These are phyloP conservation scores for Collybiopsis luxurians DNA, from an alignment of 768 basidiomycete genomes.

Conservation along the genomic window DNA sequence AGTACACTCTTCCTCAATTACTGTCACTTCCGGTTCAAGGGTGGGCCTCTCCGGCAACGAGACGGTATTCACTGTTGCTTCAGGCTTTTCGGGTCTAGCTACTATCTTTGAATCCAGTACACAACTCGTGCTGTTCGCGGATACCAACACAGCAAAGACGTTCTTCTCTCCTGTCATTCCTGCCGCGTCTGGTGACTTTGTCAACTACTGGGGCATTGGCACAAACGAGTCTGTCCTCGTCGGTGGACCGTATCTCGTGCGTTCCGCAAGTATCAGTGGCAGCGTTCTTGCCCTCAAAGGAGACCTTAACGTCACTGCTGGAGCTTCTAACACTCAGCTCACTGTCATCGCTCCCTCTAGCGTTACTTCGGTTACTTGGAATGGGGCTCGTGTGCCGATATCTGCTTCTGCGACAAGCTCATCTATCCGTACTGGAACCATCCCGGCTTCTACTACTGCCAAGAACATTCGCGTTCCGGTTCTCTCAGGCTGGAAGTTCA, in stretches of 20 bases:
- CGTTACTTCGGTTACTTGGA: slow-evolving; percentile 65
- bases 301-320: slow-evolving; percentile 50
- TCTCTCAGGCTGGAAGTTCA: slow-evolving; percentile 63
- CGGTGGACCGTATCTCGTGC: slow-evolving; percentile 64
- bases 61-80: slow-evolving; percentile 51
- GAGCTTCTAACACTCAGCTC: slow-evolving; percentile 39
- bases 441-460: neutral
- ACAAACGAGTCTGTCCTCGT: slow-evolving; percentile 68
- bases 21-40: slow-evolving; percentile 3
- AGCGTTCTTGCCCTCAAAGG: slow-evolving; percentile 58
- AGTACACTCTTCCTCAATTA: slow-evolving; percentile 25
- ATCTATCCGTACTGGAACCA: neutral
- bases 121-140: slow-evolving; percentile 68
- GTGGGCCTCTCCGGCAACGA: slow-evolving; percentile 16
- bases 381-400: slow-evolving; percentile 43
- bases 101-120: slow-evolving; percentile 65
- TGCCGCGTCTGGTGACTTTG: slow-evolving; percentile 40
- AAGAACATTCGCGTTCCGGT: neutral
- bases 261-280: slow-evolving; percentile 48
- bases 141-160: slow-evolving; percentile 61
- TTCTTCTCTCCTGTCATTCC: slow-evolving; percentile 74
- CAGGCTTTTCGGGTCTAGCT: slow-evolving; percentile 56
- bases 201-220: slow-evolving; percentile 71
- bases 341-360: slow-evolving; percentile 61
- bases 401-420: slow-evolving; percentile 17